Conservation (phyloP, 73 alveolate species). For the Paraurostyla sp. region DNA sequence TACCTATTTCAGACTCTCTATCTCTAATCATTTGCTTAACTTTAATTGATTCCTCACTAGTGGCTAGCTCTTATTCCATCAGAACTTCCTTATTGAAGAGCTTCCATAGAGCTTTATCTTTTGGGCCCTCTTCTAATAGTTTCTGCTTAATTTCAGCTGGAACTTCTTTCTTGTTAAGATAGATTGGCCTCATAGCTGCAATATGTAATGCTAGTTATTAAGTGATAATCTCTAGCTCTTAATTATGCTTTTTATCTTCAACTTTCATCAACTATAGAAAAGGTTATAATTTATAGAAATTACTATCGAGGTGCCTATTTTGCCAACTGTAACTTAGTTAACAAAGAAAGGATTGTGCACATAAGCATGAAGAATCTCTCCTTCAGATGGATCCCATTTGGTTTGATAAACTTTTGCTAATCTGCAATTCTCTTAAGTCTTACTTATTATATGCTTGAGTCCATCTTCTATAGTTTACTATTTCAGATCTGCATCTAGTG, state of each 20-base stretch:
- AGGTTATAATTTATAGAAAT: not conserved
- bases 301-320: constrained; percentile 32
- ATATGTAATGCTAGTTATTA: constrained; percentile 64
- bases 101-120: constrained; percentile 42
- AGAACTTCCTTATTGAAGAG: constrained; percentile 25
- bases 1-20: constrained; percentile 9
- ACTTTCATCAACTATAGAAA: not conserved
- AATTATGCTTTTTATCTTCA: not conserved
- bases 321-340: not conserved
- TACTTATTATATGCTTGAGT: constrained; percentile 60
- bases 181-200: constrained; percentile 73
- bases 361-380: constrained; percentile 29
- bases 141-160: constrained; percentile 43
- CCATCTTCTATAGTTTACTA: constrained; percentile 65
- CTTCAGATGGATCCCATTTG: constrained; percentile 32
- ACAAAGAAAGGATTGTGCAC: constrained; percentile 35
- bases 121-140: constrained; percentile 10
- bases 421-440: constrained; percentile 74
- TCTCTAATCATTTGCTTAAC: constrained; percentile 26
- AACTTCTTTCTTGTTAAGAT: constrained; percentile 46
- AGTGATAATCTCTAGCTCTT: constrained; percentile 13
- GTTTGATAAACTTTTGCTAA: constrained; percentile 39
- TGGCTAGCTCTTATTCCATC: constrained; percentile 58
- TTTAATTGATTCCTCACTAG: constrained; percentile 37
- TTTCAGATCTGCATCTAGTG: constrained; percentile 66